A percentile compares a stretch with the other conserved stretches of the same genome.
phyloP scores from a whole-genome alignment of 306 rosid species.

The Fragaria ananassa region DNA sequence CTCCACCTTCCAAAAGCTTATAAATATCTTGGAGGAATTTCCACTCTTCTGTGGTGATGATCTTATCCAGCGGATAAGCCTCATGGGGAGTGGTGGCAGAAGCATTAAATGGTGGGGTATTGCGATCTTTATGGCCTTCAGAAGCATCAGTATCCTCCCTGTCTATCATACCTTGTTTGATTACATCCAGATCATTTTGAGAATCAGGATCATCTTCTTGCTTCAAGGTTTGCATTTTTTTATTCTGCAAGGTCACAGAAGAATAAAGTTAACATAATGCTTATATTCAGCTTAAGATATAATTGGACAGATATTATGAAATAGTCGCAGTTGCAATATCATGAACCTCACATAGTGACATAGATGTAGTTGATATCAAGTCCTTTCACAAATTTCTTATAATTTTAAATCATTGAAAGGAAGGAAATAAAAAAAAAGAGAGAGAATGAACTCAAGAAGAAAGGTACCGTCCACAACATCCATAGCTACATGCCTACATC shows the following conservation, averaged over 20 bases:
- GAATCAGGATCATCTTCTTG: slow-evolving; percentile 48
- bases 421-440: too few species aligned
- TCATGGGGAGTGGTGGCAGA: slow-evolving; percentile 67
- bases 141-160: slow-evolving; percentile 53
- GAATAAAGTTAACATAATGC: slow-evolving; percentile 16
- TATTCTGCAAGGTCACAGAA: slow-evolving; percentile 41
- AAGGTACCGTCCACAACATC: background rate
- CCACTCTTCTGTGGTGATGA: slow-evolving; percentile 73
- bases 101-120: slow-evolving; percentile 66
- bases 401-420: background rate
- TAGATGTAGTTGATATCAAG: background rate
- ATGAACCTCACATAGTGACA: background rate
- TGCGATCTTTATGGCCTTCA: slow-evolving; percentile 43
- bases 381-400: background rate
- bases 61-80: slow-evolving; percentile 74
- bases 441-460: background rate
- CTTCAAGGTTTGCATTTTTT: slow-evolving; percentile 37
- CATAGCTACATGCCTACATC: background rate
- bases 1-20: slow-evolving; percentile 29
- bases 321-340: background rate
- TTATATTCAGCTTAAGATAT: slow-evolving; percentile 14
- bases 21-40: slow-evolving; percentile 61
- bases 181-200: slow-evolving; percentile 46
- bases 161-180: slow-evolving; percentile 52
- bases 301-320: background rate